Base-by-base conservation (phyloP, 2,329 filamentous ascomycete genomes). In the Aspergillus brunneoviolaceus region DNA sequence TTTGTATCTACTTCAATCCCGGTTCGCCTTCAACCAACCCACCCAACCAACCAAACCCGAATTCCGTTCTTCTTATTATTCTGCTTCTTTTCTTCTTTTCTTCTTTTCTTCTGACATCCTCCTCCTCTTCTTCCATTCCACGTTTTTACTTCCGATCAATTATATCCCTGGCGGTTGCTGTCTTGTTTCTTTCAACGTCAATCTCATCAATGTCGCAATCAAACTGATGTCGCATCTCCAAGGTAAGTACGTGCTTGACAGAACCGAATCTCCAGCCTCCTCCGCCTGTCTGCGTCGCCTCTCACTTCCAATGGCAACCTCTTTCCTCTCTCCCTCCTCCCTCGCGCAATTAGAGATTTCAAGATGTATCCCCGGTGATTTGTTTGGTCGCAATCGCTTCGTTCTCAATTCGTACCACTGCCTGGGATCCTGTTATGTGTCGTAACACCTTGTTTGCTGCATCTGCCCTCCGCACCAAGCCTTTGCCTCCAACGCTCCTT, bases 401-500 rank as follows among this genome's bases (percentile, higher is more conserved):
- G 42, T 31, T 35, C 48, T 23, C 5, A 12, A 23, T 31, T 29
- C 42, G 51, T 53, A 42, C 51, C 25, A 53, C 51, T 45, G 51
- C 35, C 51, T 31, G 27, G 39, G 52, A 33, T 55, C 48, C 14
- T 35, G 3, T 45, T 45, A 16, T 55, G 54, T 62, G 58, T 57
- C 63, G 67, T 70, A 63, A 66, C 63, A 71, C 68, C 57, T 58
- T 51, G 57, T 42, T 52, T 52, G 57, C 60, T 58, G 51, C 49
- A 58, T 58, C 52, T 63, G 62, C 66, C 51, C 63, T 55, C 58
- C 55, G 57, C 60, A 29, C 60, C 58, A 49, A 57, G 63, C 65
- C 51, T 60, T 59, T 66, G 63, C 57, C 60, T 69, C 65, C 68
- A 66, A 65, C 64, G 59, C 62, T 62, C 61, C 63, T 69, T 62